Conservation (phyloP, 164 flowering plant species). For the Vitis amurensis region DNA sequence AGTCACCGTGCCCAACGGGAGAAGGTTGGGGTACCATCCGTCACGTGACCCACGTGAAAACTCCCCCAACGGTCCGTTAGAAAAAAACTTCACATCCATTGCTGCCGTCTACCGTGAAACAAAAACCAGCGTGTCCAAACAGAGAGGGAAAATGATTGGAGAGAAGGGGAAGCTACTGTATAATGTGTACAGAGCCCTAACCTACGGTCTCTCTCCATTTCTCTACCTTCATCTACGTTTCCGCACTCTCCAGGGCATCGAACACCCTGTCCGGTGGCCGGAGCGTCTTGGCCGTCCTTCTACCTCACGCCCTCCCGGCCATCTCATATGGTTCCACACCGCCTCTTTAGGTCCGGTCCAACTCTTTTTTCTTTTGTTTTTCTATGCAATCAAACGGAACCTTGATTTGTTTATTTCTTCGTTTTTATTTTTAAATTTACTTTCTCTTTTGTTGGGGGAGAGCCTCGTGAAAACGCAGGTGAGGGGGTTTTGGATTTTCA, state of each 20-base stretch:
- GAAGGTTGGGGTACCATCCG: no score
- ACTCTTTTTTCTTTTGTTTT: neutral
- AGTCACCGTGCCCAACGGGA: no score
- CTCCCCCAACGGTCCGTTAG: no score
- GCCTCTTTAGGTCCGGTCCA: conserved; percentile 71
- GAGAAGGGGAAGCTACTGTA: conserved; percentile 27
- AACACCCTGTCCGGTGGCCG: conserved; percentile 70
- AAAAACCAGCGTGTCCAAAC: neutral
- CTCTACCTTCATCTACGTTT: conserved; percentile 64
- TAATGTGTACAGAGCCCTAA: conserved; percentile 66
- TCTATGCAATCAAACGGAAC: neutral
- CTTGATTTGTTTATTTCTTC: neutral
- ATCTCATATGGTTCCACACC: conserved; percentile 93
- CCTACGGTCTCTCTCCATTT: conserved; percentile 62
- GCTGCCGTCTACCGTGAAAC: no score
- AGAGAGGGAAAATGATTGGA: conserved; percentile 5
- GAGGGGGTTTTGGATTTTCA: no score
- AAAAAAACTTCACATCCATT: no score
- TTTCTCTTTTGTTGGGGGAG: no score
- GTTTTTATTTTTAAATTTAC: neutral
- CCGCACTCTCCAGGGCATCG: conserved; percentile 66
- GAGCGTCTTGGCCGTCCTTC: conserved; percentile 89
- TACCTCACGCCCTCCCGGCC: conserved; percentile 69
- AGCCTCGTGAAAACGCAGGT: no score
- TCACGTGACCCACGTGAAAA: no score